Evolutionary conservation across 2,329 filamentous ascomycete species (phyloP).

Genomic region (Didymella exigua): DNA sequence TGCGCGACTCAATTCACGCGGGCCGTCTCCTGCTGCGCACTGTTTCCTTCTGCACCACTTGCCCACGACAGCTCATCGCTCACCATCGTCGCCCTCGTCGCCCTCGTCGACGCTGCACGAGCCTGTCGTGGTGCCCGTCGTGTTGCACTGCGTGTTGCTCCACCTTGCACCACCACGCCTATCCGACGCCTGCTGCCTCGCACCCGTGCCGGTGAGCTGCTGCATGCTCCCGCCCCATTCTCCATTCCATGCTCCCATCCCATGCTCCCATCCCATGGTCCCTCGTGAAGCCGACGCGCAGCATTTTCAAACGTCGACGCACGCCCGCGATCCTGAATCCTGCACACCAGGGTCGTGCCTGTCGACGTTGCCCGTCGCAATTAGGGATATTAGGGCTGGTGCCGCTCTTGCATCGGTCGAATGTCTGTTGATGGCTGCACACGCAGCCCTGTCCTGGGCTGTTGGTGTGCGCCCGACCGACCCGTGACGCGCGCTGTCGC

Average conservation of each 20-base stretch:
- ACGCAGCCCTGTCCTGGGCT: conserved; percentile 23
- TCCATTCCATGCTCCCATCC: conserved; percentile 2
- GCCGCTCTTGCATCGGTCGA: conserved; percentile 36
- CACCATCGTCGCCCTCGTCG: conserved; percentile 11
- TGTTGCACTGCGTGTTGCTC: background rate
- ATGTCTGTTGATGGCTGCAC: conserved; percentile 23
- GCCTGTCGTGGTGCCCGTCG: conserved; percentile 13
- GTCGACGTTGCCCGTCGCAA: conserved; percentile 25
- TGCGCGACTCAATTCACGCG: conserved; percentile 22
- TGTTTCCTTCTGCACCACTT: conserved; percentile 2
- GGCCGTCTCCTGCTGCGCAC: conserved; percentile 24
- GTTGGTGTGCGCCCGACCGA: conserved; percentile 33
- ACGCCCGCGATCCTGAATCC: conserved; percentile 31
- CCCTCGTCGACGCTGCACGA: no score
- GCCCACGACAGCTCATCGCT: conserved; percentile 22
- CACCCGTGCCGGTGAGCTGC: conserved; percentile 17
- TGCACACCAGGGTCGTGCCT: conserved; percentile 26
- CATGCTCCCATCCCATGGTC: background rate
- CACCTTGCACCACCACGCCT: background rate
- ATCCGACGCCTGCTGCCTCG: background rate
- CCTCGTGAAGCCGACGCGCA: conserved; percentile 4
- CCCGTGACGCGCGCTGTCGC: conserved; percentile 35
- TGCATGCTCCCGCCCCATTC: conserved; percentile 6
- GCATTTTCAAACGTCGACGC: conserved; percentile 8
- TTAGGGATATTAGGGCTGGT: conserved; percentile 44